phyloP scores from a whole-genome alignment of 306 rosid genomes.

The Leucaena leucocephala region DNA sequence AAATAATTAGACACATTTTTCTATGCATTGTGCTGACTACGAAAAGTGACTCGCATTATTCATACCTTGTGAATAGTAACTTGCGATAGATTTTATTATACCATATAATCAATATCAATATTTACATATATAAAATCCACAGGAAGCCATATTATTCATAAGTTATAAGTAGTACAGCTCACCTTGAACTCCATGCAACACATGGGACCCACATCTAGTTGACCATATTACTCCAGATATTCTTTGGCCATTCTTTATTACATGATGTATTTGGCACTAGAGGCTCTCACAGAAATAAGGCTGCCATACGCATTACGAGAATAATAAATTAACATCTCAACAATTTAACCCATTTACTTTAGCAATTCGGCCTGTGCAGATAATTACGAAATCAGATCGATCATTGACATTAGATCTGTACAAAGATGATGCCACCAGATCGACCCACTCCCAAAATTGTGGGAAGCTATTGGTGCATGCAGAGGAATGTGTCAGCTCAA shows the following conservation, averaged over 20 bases:
- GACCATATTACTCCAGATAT: not conserved
- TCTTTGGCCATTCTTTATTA: not conserved
- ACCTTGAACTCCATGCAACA: not conserved
- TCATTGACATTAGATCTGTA: slow-evolving; percentile 69
- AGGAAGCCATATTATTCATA: not conserved
- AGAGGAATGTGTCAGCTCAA: slow-evolving; percentile 86
- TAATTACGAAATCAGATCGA: slow-evolving; percentile 69
- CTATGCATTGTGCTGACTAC: not conserved
- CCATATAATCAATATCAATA: too few relatives aligned
- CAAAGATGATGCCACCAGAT: slow-evolving; percentile 61
- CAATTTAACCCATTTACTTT: slow-evolving; percentile 20
- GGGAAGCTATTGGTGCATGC: slow-evolving; percentile 82
- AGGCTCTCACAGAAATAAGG: slow-evolving; percentile 1
- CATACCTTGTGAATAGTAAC: not conserved
- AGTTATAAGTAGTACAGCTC: not conserved
- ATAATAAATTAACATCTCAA: slow-evolving; percentile 34
- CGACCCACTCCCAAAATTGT: slow-evolving; percentile 48
- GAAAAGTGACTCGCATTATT: not conserved
- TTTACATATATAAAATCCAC: not conserved
- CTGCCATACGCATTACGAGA: slow-evolving; percentile 28
- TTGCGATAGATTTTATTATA: not conserved
- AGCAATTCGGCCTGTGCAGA: slow-evolving; percentile 60
- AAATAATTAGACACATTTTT: not conserved
- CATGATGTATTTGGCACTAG: slow-evolving; percentile 13
- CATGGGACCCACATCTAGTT: not conserved